These are phyloP conservation scores for Gastrodia elata DNA, from an alignment of 106 monocot genomes.

Conservation along the genomic window DNA sequence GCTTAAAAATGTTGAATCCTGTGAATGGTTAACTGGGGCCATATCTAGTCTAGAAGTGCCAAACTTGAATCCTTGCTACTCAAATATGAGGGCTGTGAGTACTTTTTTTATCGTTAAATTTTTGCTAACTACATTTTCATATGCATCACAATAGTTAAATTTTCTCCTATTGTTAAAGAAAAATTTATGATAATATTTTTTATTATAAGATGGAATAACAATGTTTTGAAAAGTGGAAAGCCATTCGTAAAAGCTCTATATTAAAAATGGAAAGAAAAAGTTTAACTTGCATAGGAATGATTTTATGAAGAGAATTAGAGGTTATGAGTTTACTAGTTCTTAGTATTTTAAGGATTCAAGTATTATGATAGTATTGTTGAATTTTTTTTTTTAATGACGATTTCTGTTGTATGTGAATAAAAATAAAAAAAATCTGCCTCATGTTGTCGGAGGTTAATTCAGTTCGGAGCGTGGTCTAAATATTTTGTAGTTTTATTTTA, in stretches of 20 bases:
- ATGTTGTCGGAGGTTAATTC: neutral
- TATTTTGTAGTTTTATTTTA: neutral
- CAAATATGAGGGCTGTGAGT: conserved; percentile 86
- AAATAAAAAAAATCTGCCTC: neutral
- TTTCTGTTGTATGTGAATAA: neutral
- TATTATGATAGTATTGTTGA: too few species aligned
- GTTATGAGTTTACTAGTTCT: neutral
- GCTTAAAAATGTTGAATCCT: conserved; percentile 94
- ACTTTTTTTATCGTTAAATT: neutral
- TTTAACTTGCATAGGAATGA: neutral
- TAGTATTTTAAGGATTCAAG: too few species aligned
- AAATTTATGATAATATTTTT: neutral
- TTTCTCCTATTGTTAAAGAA: neutral
- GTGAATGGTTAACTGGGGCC: conserved; percentile 90
- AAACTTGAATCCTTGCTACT: conserved; percentile 79
- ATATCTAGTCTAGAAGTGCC: conserved; percentile 66
- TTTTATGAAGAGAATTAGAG: neutral
- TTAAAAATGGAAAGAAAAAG: neutral
- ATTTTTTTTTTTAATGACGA: neutral
- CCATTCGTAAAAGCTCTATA: neutral
- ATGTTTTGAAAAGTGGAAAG: neutral
- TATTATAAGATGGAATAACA: neutral
- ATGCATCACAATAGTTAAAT: neutral
- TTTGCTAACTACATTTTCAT: neutral
- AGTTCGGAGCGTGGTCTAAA: neutral